Conservation (phyloP, 192 early-diverging fungal genomes). For the Backusella tuberculispora region DNA sequence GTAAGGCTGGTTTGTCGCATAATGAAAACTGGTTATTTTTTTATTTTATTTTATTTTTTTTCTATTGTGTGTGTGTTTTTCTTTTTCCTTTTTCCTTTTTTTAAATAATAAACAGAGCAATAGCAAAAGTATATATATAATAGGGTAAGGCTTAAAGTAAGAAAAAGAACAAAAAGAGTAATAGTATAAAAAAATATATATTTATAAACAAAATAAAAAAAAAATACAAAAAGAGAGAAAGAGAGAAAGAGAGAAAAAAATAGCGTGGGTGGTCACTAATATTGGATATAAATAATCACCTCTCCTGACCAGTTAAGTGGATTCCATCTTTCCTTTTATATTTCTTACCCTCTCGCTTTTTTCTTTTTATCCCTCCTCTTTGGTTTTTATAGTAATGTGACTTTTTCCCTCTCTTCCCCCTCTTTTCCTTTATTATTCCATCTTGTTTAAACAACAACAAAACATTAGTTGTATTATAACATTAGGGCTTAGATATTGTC, state of each 20-base stretch:
- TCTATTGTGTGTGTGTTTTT: too few relatives aligned
- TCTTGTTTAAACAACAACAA: neutral
- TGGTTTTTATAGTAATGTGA: slow-evolving; percentile 6
- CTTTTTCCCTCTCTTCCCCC: neutral
- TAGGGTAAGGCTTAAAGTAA: neutral
- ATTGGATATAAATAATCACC: slow-evolving; percentile 6
- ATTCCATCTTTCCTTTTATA: slow-evolving; percentile 13
- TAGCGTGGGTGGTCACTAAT: slow-evolving; percentile 15
- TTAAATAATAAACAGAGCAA: neutral
- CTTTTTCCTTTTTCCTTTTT: too few relatives aligned
- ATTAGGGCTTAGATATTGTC: neutral
- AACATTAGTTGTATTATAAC: neutral
- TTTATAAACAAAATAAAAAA: neutral
- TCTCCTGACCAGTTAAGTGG: slow-evolving; percentile 3
- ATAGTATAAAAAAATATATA: neutral
- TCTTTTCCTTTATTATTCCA: neutral
- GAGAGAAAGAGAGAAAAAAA: neutral
- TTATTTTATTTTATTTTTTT: too few relatives aligned
- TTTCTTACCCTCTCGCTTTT: neutral
- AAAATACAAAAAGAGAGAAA: neutral
- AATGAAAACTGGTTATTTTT: too few relatives aligned
- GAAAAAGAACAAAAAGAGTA: neutral
- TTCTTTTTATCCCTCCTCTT: neutral
- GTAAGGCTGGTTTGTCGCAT: slow-evolving; percentile 8
- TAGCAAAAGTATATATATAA: neutral